Base-by-base conservation (phyloP, 441 rosid species). In the Erysimum cheiri region DNA sequence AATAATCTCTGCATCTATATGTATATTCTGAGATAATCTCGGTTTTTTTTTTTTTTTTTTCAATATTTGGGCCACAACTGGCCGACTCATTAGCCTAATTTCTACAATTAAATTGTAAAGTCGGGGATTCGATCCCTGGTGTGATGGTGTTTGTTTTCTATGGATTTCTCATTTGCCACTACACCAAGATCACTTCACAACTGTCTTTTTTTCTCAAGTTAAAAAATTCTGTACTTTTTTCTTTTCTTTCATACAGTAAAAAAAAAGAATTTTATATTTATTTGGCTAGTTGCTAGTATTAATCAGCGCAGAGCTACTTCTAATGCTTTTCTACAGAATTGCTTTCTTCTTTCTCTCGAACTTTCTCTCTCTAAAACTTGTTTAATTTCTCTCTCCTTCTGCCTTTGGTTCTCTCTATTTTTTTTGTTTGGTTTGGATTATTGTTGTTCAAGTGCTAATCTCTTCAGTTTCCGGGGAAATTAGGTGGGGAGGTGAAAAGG, bases 401-500 rank as follows among this genome's bases (percentile, higher is more conserved):
- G 56, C 74, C 74, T 54, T 64, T 55, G 26, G 28, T 61, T 64
- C 33, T 43, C 31, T 56, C 41, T 56, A 6, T 2, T 9, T 1
- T 8, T 35, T 57, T 10, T 56, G 13, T 64, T 44, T 55, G 71
- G 11, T 62, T 67, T 19, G 58, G 52, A 53, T 49, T 17, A 31
- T 17, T 72, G 1, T 55, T 36, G n/a, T n/a, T n/a, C 26, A 54
- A 66, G 70, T 75, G 57, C 46, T 61, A 67, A 67, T 77, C 70
- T 64, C 52, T 8, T 62, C 17, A 50, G 28, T 48, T 29, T 64
- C 71, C 53, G 60, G 33, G 39, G 0, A 41, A 35, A 47, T 74
- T 74, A 61, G 74, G 70, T 62, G 64, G 58, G 72, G 69, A 74
- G 53, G 65, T 54, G 74, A 36, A 66, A 57, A 36, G 39, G 40